These are phyloP conservation scores for Heritiera littoralis DNA, from an alignment of 345 rosid genomes.

Conservation along the genomic window DNA sequence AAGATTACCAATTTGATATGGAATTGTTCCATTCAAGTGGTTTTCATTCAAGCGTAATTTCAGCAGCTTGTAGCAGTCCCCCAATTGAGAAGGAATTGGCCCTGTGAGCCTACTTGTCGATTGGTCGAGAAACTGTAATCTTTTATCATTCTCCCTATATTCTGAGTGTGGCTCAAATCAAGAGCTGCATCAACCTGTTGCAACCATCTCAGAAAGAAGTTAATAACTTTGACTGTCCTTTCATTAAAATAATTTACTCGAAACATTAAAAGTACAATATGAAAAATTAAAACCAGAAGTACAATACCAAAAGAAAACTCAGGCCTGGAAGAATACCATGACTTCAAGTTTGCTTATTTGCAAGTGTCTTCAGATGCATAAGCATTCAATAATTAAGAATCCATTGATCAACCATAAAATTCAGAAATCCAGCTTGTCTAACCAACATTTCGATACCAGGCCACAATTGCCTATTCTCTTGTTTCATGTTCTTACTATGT, in stretches of 20 bases:
- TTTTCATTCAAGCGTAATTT: constrained; percentile 23
- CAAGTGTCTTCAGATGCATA: background rate
- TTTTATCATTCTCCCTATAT: constrained; percentile 85
- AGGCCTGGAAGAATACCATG: background rate
- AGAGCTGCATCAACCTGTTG: constrained; percentile 87
- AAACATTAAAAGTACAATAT: background rate
- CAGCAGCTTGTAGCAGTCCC: constrained; percentile 24
- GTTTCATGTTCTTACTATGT: background rate
- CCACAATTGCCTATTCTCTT: background rate
- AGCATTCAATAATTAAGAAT: background rate
- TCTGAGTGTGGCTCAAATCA: constrained; percentile 90
- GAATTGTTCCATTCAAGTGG: constrained; percentile 20
- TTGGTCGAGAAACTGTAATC: constrained; percentile 27
- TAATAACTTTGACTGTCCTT: constrained; percentile 18
- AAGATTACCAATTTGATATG: constrained; percentile 37
- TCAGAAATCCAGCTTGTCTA: background rate
- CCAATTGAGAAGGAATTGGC: constrained; percentile 31
- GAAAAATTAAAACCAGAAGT: background rate
- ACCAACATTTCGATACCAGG: background rate
- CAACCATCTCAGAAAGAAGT: constrained; percentile 18
- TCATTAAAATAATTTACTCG: background rate
- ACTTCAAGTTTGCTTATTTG: background rate
- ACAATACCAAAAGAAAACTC: background rate
- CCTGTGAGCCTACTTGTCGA: constrained; percentile 35
- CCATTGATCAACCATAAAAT: background rate